Percentiles rank a stretch among this genome's conserved stretches.
Conservation (phyloP, 1,139 yeast genomes). For the Wickerhamomyces sp. region DNA sequence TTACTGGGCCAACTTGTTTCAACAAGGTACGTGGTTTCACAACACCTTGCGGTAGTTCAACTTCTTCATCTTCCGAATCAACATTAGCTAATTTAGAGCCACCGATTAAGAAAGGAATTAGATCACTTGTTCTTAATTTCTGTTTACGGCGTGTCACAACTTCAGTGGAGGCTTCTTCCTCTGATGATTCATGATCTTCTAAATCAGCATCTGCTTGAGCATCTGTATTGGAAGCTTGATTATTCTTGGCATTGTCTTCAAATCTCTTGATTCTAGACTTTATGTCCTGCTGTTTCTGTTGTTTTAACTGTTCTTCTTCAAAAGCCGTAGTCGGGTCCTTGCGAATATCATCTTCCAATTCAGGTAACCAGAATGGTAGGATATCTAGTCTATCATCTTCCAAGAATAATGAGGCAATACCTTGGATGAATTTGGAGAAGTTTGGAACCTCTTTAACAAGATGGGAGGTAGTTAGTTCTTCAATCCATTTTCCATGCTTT, state of each 20-base stretch:
- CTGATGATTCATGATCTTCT: constrained; percentile 42
- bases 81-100: constrained; percentile 44
- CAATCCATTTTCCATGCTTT: constrained; percentile 71
- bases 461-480: constrained; percentile 78
- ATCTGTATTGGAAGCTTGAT: constrained; percentile 6
- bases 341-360: constrained; percentile 76
- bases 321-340: constrained; percentile 73
- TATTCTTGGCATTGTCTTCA: too few relatives aligned
- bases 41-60: constrained; percentile 86
- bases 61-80: constrained; percentile 88
- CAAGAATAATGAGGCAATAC: constrained; percentile 80
- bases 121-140: constrained; percentile 21
- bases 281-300: constrained; percentile 42
- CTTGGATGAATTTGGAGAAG: constrained; percentile 94
- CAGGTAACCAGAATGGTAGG: constrained; percentile 93
- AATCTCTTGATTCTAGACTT: constrained; percentile 33
- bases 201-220: constrained; percentile 33
- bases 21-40: constrained; percentile 71
- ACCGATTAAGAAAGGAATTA: constrained; percentile 25
- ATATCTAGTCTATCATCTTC: constrained; percentile 90
- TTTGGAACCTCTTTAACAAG: constrained; percentile 99
- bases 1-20: constrained; percentile 87
- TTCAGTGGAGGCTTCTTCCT: constrained; percentile 25
- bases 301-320: constrained; percentile 45
- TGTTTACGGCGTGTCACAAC: constrained; percentile 5